phyloP scores from a whole-genome alignment of 2,329 filamentous ascomycete species.

The Aureobasidium sp. region DNA sequence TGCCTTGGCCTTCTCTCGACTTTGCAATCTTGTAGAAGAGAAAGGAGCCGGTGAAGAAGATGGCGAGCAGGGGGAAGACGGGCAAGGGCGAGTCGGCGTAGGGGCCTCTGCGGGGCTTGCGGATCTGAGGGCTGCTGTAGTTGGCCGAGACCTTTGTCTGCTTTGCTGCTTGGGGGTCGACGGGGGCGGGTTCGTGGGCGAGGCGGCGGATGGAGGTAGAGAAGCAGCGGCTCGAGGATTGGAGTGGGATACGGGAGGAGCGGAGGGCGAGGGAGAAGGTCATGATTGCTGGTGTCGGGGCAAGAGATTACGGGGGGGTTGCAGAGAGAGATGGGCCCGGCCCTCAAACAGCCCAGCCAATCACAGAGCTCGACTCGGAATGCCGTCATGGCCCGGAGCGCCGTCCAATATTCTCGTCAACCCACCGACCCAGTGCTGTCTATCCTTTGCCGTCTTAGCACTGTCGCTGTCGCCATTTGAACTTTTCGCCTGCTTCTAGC shows the following conservation, averaged over 20 bases:
- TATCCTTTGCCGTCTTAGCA: not conserved
- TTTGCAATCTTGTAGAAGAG: slow-evolving; percentile 40
- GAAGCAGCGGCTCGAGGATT: not conserved
- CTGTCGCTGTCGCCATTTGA: not conserved
- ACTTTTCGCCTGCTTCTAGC: not conserved
- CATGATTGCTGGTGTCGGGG: slow-evolving; percentile 9
- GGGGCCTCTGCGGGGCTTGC: slow-evolving; percentile 15
- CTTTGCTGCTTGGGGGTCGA: slow-evolving; percentile 9
- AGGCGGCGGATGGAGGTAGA: not conserved
- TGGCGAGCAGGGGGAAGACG: slow-evolving; percentile 37
- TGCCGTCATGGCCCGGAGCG: not conserved
- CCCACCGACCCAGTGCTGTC: not conserved
- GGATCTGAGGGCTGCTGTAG: slow-evolving; percentile 13
- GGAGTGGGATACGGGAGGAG: not conserved
- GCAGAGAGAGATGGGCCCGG: not conserved
- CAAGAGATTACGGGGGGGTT: slow-evolving; percentile 1
- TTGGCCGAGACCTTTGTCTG: slow-evolving; percentile 5
- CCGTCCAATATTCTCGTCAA: not conserved
- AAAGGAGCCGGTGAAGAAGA: slow-evolving; percentile 37
- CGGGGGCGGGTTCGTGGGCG: slow-evolving; percentile 1
- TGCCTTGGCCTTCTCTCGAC: slow-evolving; percentile 31
- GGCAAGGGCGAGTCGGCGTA: slow-evolving; percentile 29
- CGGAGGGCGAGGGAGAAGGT: not conserved
- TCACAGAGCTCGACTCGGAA: not conserved
- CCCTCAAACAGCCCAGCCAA: not conserved